Conservation (phyloP, 768 basidiomycete species). For the Epithele typhae region DNA sequence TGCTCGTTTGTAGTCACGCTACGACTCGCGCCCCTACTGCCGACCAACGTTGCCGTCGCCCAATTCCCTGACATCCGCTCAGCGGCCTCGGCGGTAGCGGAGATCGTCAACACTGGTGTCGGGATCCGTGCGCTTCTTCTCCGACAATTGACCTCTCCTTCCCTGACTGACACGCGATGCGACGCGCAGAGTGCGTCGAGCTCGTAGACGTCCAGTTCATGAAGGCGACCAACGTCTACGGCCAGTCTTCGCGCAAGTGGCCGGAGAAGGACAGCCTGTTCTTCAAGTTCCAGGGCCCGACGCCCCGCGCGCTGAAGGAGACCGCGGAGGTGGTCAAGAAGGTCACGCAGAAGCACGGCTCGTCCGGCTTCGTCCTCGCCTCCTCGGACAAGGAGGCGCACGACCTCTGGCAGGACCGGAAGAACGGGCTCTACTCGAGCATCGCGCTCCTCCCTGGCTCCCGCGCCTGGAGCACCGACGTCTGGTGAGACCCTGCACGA, state of each 20-base stretch:
- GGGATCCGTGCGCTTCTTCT: constrained; percentile 58
- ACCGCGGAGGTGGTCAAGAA: constrained; percentile 54
- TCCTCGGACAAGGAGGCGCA: constrained; percentile 58
- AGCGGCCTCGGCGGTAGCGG: constrained; percentile 72
- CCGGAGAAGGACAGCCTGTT: constrained; percentile 68
- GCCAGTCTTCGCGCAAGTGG: constrained; percentile 51
- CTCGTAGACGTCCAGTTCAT: constrained; percentile 73
- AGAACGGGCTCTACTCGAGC: constrained; percentile 57
- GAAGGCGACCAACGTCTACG: constrained; percentile 53
- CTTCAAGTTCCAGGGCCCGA: constrained; percentile 76
- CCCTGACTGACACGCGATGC: neutral
- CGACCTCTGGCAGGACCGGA: constrained; percentile 71
- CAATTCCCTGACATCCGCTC: constrained; percentile 73
- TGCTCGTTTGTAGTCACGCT: constrained; percentile 84
- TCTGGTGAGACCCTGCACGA: constrained; percentile 46
- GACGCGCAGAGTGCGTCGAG: constrained; percentile 70
- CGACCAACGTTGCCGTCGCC: constrained; percentile 78
- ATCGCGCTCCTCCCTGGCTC: constrained; percentile 54
- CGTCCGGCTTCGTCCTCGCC: constrained; percentile 63
- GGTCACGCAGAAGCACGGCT: constrained; percentile 62
- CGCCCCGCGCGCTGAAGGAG: constrained; percentile 53
- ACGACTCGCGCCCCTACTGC: constrained; percentile 73
- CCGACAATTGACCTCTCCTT: neutral
- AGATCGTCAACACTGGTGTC: constrained; percentile 65
- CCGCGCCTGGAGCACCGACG: constrained; percentile 69